Evolutionary conservation across 768 basidiomycete genomes (phyloP).

Genomic region (Leccinum barrowsii): DNA sequence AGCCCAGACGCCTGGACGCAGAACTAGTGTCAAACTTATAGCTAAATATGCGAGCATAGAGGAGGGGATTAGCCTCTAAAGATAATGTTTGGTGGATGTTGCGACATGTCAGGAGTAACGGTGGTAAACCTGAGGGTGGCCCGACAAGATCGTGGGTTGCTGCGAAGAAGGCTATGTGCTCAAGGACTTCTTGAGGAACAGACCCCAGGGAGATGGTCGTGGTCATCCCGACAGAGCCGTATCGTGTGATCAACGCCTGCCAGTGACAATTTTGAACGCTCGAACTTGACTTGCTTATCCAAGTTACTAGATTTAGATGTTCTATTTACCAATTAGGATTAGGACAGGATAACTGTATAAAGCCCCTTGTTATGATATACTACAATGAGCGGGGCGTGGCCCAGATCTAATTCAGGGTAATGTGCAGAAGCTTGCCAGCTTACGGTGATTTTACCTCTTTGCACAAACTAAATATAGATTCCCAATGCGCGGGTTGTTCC

Average conservation of each 20-base stretch:
- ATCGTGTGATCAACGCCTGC: neutral
- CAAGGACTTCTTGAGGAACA: constrained; percentile 75
- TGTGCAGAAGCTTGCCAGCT: constrained; percentile 1
- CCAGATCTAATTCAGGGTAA: neutral
- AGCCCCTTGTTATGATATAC: neutral
- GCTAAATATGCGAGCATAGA: constrained; percentile 70
- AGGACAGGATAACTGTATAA: neutral
- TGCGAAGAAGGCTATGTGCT: constrained; percentile 69
- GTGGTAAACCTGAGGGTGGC: constrained; percentile 56
- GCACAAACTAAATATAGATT: constrained; percentile 51
- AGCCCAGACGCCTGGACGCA: constrained; percentile 47
- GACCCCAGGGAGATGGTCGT: constrained; percentile 35
- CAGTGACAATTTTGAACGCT: too few species aligned
- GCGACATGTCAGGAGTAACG: constrained; percentile 52
- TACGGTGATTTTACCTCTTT: constrained; percentile 31
- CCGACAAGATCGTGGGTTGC: constrained; percentile 52
- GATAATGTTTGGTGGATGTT: constrained; percentile 49
- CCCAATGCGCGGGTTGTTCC: constrained; percentile 40
- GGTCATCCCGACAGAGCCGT: constrained; percentile 9
- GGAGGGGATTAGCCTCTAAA: constrained; percentile 51
- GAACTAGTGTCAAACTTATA: constrained; percentile 62
- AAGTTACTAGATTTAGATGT: constrained; percentile 6
- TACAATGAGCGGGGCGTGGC: neutral
- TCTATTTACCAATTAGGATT: neutral
- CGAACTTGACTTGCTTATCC: neutral